A percentile compares a stretch with the other conserved stretches of the same genome.
Evolutionary conservation across 2,329 filamentous ascomycete species (phyloP).

Genomic region (Waltergamsia citrina): DNA sequence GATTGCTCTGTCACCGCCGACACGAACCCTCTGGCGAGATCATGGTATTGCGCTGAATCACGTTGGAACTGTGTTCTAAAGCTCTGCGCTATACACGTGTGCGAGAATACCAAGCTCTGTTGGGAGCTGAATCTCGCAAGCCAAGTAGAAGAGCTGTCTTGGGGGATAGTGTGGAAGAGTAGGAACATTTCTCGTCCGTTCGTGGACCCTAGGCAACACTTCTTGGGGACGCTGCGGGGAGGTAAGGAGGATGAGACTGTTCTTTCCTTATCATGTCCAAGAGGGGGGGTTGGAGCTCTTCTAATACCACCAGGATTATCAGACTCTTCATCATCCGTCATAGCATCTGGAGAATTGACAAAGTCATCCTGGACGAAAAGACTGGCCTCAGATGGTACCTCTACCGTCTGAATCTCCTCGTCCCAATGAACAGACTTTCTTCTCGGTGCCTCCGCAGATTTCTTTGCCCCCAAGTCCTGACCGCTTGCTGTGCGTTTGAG

Average conservation of each 20-base stretch:
- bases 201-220: slow-evolving; percentile 1
- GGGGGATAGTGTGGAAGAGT: slow-evolving; percentile 1
- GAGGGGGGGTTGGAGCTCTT: neutral
- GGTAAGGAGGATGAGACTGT: neutral
- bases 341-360: neutral
- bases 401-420: slow-evolving; percentile 9
- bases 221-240: neutral
- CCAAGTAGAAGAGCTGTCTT: slow-evolving; percentile 11
- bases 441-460: neutral
- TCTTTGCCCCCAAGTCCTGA: too few relatives aligned
- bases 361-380: neutral
- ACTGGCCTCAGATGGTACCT: neutral
- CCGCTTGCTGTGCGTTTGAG: neutral
- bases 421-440: slow-evolving; percentile 15
- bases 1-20: slow-evolving; percentile 6
- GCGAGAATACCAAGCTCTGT: slow-evolving; percentile 19
- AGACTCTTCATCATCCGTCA: neutral
- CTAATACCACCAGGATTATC: too few relatives aligned
- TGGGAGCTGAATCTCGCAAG: slow-evolving; percentile 13
- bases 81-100: slow-evolving; percentile 21
- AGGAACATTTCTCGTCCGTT: neutral
- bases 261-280: neutral
- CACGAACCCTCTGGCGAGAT: slow-evolving; percentile 9
- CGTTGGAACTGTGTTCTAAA: slow-evolving; percentile 9
- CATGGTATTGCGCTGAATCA: neutral